Percentiles rank a stretch among this genome's conserved stretches.
Evolutionary conservation across 106 monocot species (phyloP).

Genomic region (Acorus calamus): DNA sequence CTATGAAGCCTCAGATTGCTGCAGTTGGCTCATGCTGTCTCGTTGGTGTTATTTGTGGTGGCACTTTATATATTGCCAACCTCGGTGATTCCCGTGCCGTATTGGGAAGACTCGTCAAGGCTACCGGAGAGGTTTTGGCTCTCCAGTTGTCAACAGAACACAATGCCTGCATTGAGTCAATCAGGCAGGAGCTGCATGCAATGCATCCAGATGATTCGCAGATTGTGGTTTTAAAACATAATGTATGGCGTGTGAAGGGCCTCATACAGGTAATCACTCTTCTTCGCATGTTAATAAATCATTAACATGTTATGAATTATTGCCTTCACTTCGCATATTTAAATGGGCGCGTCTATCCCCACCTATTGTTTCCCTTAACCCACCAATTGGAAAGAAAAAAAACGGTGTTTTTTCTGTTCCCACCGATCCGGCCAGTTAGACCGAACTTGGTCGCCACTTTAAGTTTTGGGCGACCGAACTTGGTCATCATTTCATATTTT

Average conservation of each 20-base stretch:
- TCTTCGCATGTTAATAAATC: no score
- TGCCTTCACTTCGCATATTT: no score
- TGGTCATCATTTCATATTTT: no score
- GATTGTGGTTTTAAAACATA: constrained; percentile 43
- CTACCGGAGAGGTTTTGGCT: constrained; percentile 42
- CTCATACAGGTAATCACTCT: constrained; percentile 30
- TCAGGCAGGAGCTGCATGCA: constrained; percentile 34
- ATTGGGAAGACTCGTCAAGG: constrained; percentile 34
- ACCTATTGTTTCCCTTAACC: no score
- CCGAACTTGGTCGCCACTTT: no score
- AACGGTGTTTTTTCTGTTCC: no score
- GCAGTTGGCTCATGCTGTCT: constrained; percentile 45
- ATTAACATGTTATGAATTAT: no score
- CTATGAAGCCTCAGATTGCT: constrained; percentile 37
- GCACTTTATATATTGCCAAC: constrained; percentile 30
- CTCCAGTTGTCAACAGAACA: constrained; percentile 43
- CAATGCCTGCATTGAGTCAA: constrained; percentile 33
- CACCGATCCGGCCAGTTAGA: no score
- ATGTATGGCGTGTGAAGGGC: constrained; percentile 55
- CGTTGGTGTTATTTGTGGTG: constrained; percentile 34
- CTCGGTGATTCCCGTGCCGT: constrained; percentile 44
- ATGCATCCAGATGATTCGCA: constrained; percentile 36
- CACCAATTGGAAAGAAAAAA: no score
- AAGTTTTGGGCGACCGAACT: no score
- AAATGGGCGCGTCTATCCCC: no score